Conservation (phyloP, 2,329 filamentous ascomycete species). For the Zymoseptoria crescenta region DNA sequence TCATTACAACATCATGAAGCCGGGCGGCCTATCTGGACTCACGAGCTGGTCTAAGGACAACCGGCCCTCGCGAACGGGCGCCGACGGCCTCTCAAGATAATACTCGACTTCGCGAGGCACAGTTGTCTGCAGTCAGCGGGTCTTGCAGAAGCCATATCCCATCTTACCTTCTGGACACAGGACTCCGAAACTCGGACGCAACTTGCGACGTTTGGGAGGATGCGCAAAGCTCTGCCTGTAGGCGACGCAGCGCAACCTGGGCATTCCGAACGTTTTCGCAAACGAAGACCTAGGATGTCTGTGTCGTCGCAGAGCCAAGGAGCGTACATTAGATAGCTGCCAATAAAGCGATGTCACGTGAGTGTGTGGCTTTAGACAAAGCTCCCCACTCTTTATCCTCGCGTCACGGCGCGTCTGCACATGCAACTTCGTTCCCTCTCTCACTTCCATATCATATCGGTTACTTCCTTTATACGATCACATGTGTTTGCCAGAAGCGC, state of each 20-base stretch:
- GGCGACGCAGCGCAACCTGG: background rate
- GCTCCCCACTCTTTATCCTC: background rate
- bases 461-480: background rate
- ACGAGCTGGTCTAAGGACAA: background rate
- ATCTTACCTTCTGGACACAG: background rate
- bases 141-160: background rate
- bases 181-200: background rate
- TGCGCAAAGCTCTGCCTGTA: background rate
- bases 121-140: background rate
- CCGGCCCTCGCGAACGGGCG: background rate
- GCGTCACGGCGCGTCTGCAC: background rate
- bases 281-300: background rate
- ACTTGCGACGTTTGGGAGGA: background rate
- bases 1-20: background rate
- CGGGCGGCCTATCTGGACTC: background rate
- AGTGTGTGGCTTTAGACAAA: background rate
- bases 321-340: background rate
- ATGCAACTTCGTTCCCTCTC: background rate
- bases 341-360: background rate
- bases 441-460: background rate
- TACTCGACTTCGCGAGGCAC: background rate
- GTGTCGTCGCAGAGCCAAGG: background rate
- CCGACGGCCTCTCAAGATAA: background rate
- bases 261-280: background rate
- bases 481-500: background rate